Conservation (phyloP, 2,329 filamentous ascomycete species). For the Aspergillus sp. region DNA sequence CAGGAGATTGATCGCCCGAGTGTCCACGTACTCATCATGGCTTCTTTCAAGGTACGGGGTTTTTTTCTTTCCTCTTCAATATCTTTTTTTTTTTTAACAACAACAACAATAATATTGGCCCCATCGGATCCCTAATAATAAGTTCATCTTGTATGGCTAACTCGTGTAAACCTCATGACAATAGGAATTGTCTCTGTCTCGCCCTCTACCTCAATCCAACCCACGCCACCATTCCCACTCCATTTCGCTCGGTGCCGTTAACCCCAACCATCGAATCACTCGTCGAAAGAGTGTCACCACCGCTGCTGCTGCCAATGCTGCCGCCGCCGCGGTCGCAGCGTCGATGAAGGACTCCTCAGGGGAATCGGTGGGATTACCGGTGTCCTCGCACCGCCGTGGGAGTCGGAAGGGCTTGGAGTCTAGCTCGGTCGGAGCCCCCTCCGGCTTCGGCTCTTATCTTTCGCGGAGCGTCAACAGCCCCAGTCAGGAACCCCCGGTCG, state of each 20-base stretch:
- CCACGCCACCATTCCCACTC: constrained; percentile 80
- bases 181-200: constrained; percentile 55
- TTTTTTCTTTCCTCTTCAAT: constrained; percentile 1
- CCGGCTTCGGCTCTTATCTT: constrained; percentile 44
- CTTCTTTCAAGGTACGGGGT: constrained; percentile 40
- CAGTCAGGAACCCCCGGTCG: constrained; percentile 32
- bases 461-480: constrained; percentile 40
- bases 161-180: constrained; percentile 18
- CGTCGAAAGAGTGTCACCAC: constrained; percentile 91
- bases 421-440: constrained; percentile 52
- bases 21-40: constrained; percentile 34
- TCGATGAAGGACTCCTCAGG: constrained; percentile 63
- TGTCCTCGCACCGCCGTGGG: constrained; percentile 57
- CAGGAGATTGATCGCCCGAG: constrained; percentile 30
- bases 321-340: constrained; percentile 62
- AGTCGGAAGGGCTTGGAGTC: constrained; percentile 60
- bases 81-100: constrained; percentile 5
- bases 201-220: constrained; percentile 67
- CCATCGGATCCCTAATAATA: not conserved
- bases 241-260: constrained; percentile 72
- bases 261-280: constrained; percentile 79
- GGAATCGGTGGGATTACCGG: constrained; percentile 60
- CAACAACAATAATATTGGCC: not conserved
- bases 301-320: constrained; percentile 68
- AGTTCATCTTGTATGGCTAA: not conserved